A percentile compares a stretch with the other conserved stretches of the same genome.
phyloP scores from a whole-genome alignment of 2,329 filamentous ascomycete genomes.

The Colletotrichum echinochloae region DNA sequence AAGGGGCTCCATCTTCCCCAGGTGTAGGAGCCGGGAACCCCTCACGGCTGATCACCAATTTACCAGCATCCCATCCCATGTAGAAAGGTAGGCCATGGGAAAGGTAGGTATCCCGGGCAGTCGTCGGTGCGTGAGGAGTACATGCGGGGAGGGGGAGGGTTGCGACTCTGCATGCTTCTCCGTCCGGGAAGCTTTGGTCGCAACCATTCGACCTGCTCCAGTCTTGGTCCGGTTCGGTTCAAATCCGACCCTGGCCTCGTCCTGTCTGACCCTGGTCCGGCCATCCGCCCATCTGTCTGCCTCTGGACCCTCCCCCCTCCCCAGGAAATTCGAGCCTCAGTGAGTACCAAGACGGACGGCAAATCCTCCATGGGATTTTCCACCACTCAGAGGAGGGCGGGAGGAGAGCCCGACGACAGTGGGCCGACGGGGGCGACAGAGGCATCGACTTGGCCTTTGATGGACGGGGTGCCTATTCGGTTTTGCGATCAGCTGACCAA shows the following conservation, averaged over 20 bases:
- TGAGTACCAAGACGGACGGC: slow-evolving; percentile 40
- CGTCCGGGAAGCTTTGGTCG: slow-evolving; percentile 24
- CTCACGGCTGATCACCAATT: slow-evolving; percentile 26
- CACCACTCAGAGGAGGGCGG: slow-evolving; percentile 37
- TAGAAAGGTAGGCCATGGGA: slow-evolving; percentile 4
- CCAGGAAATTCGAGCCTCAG: slow-evolving; percentile 40
- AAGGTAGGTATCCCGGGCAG: slow-evolving; percentile 1
- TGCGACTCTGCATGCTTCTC: slow-evolving; percentile 21
- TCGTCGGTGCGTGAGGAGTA: slow-evolving; percentile 16
- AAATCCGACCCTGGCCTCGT: slow-evolving; percentile 2
- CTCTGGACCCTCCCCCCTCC: slow-evolving; percentile 9
- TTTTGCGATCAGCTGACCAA: slow-evolving; percentile 34
- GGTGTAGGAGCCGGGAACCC: slow-evolving; percentile 30
- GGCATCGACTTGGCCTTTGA: slow-evolving; percentile 28
- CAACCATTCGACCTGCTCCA: slow-evolving; percentile 24
- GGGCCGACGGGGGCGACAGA: slow-evolving; percentile 35
- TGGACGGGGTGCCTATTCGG: not conserved
- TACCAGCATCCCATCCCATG: slow-evolving; percentile 10
- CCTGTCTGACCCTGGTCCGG: slow-evolving; percentile 22
- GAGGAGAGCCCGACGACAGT: slow-evolving; percentile 26
- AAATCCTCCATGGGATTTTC: slow-evolving; percentile 42
- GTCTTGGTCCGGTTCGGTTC: not conserved
- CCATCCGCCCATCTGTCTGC: slow-evolving; percentile 23
- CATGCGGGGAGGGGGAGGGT: not conserved
- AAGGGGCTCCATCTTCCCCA: slow-evolving; percentile 22